phyloP scores from a whole-genome alignment of 2,329 filamentous ascomycete species.

The Thielaviopsis euricoi region DNA sequence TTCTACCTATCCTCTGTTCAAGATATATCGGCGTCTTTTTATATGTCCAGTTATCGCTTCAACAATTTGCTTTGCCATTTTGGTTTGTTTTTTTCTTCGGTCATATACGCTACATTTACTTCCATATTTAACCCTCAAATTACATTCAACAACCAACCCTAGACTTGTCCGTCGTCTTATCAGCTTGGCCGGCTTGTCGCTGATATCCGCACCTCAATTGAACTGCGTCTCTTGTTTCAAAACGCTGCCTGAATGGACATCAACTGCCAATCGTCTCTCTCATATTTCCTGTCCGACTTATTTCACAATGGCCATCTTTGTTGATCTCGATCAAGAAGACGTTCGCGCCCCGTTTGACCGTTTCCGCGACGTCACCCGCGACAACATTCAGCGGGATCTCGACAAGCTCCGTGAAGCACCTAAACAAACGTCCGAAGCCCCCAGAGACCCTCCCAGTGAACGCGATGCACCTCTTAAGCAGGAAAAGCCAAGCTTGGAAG shows the following conservation, averaged over 20 bases:
- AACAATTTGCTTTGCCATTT: no score
- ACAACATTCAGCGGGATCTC: slow-evolving; percentile 7
- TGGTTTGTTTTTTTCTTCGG: no score
- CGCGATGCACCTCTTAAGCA: slow-evolving; percentile 2
- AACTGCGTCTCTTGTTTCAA: no score
- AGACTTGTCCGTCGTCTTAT: no score
- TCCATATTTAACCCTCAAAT: no score
- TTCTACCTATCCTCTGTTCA: neutral
- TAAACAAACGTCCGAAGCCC: neutral
- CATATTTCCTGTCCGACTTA: neutral
- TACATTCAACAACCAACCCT: no score
- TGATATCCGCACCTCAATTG: no score
- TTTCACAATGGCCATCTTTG: slow-evolving; percentile 14
- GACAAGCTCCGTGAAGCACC: slow-evolving; percentile 1
- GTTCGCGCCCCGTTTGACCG: slow-evolving; percentile 8
- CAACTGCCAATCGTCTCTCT: neutral
- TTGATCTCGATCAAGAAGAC: slow-evolving; percentile 15
- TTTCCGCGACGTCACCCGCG: slow-evolving; percentile 4
- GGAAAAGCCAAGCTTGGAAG: slow-evolving; percentile 8
- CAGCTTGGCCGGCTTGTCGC: no score
- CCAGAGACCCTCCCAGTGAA: neutral
- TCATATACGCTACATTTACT: no score
- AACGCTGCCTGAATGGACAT: neutral
- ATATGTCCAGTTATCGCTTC: no score
- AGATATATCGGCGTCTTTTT: no score